Evolutionary conservation across 2,329 filamentous ascomycete species (phyloP).

Genomic region (Moelleriella libera): DNA sequence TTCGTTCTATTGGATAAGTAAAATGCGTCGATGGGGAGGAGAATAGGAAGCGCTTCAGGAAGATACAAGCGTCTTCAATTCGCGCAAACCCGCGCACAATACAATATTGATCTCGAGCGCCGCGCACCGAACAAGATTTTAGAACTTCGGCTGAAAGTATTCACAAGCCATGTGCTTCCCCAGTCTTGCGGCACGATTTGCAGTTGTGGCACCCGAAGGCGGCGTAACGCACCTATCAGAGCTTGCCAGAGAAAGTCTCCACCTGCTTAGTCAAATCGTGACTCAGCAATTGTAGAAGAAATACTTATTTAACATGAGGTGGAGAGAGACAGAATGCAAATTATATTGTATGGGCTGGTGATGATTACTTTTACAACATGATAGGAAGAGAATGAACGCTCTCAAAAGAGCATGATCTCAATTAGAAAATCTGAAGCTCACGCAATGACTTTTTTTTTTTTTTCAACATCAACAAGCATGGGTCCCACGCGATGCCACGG

Average conservation of each 20-base stretch:
- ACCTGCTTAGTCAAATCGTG: neutral
- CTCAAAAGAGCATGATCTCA: slow-evolving; percentile 7
- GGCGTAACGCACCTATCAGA: no score
- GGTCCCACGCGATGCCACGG: neutral
- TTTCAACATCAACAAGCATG: neutral
- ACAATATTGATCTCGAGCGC: neutral
- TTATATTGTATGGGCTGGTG: slow-evolving; percentile 31
- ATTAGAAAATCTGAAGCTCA: neutral
- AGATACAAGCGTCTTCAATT: no score
- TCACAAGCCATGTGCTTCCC: no score
- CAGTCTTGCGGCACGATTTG: no score
- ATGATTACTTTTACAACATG: slow-evolving; percentile 44
- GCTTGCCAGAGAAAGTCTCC: no score
- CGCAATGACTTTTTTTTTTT: slow-evolving; percentile 6
- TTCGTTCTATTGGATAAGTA: neutral
- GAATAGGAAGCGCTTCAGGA: no score
- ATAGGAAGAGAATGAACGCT: slow-evolving; percentile 59
- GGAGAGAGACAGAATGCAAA: neutral
- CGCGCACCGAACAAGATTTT: neutral
- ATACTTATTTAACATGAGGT: neutral
- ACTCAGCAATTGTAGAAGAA: neutral
- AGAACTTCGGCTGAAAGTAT: neutral
- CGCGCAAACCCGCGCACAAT: no score
- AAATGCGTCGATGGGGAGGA: no score
- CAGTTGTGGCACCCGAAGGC: no score